Base-by-base conservation (phyloP, 2,329 filamentous ascomycete species). In the Aspergillus brunneoviolaceus region DNA sequence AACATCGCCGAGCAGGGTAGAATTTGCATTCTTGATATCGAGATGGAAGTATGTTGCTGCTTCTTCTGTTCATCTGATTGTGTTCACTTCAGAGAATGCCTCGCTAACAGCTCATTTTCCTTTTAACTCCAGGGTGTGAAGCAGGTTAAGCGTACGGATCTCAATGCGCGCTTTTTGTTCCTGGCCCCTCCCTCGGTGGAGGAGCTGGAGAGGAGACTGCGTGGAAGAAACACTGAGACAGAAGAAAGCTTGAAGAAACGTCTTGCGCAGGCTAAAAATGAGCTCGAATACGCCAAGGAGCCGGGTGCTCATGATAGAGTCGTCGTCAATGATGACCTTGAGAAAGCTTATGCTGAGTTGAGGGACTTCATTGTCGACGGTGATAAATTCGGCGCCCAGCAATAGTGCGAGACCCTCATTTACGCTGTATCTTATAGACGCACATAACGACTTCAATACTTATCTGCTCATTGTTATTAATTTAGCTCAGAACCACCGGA, bases 11-110 rank as follows among this genome's bases (percentile, higher is more conserved):
- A 85, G 62, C 86, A 88, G 78, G 89, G 87, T 53, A 84, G 83
- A 70, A 86, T 92, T 48, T 94, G 93, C 63, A 87, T 97, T 51
- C 80, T 97, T 67, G 94, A 98, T 75, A 98, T 97, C 73, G 94
- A 97, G 83, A 96, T 97, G 91, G 92, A 96, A 85, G 88, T 89
- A 55, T 48, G 42, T n/a, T 25, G 12, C 19, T 45, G 11, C 7
- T 42, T 11, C 14, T 11, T 16, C 3, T 11, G 11, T 29, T n/a
- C 25, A 45, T 6, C 12, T 23, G 45, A 16, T 14, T 5, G 31
- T 12, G 33, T 29, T 29, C 12, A 35, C 33, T 16, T 35, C 33
- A 50, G 51, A 55, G 14, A 42, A 45, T 10, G 48, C 27, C 27
- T 33, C 42, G 58, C 52, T 63, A 21, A 60, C 49, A 19, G 16